phyloP scores from a whole-genome alignment of 139 green algal genomes.

The Dunaliella primolecta region DNA sequence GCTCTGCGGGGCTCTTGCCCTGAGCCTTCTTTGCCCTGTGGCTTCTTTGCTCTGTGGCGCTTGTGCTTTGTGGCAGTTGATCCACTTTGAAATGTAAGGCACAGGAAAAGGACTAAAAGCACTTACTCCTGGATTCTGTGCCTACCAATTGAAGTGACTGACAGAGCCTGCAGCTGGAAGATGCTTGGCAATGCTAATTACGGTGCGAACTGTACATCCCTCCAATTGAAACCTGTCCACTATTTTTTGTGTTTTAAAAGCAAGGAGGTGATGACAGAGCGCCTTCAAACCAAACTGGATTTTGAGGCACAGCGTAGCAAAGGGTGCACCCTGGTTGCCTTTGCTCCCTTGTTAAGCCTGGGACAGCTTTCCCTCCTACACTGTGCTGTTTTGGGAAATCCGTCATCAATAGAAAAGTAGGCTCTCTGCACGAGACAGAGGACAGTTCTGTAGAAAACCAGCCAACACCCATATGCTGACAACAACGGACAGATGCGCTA shows the following conservation, averaged over 20 bases:
- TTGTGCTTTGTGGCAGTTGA: no score
- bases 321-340: not conserved
- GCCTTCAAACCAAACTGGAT: not conserved
- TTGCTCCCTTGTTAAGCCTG: no score
- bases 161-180: not conserved
- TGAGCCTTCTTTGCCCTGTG: no score
- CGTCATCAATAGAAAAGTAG: not conserved
- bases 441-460: no score
- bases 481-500: not conserved
- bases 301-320: not conserved
- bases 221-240: not conserved
- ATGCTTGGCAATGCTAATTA: not conserved
- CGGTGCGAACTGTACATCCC: not conserved
- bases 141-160: not conserved
- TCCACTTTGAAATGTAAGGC: no score
- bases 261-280: not conserved
- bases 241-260: no score
- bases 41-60: no score
- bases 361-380: no score
- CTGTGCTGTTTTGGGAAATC: not conserved
- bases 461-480: not conserved
- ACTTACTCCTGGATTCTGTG: not conserved
- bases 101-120: no score
- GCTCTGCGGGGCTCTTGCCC: no score
- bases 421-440: not conserved